Evolutionary conservation across 108 stramenopile species (phyloP).

Genomic region (Cyclotella sp.): DNA sequence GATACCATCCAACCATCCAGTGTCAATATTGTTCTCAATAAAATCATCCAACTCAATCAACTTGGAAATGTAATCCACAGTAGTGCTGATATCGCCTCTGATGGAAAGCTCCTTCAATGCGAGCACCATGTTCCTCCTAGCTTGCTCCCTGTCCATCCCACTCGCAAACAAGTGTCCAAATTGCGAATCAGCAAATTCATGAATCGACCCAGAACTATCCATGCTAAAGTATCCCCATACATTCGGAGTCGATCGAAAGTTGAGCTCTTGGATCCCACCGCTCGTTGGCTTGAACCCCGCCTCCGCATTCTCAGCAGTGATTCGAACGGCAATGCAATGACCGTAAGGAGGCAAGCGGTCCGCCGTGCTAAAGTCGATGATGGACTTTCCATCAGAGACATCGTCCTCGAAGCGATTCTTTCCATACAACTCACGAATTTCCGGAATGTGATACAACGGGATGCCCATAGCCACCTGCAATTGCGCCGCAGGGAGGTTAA

Average conservation of each 20-base stretch:
- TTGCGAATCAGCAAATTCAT: conserved; percentile 99
- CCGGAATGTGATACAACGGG: conserved; percentile 95
- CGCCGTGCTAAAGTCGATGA: conserved; percentile 79
- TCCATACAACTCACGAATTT: conserved; percentile 94
- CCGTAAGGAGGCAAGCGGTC: conserved; percentile 72
- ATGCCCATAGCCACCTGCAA: conserved; percentile 99
- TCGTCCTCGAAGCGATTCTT: conserved; percentile 84
- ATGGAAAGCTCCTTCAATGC: conserved; percentile 98
- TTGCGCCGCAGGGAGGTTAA: conserved; percentile 97
- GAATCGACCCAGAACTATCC: conserved; percentile 96
- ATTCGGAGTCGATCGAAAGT: conserved; percentile 97
- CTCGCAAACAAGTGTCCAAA: conserved; percentile 99
- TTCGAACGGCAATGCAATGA: conserved; percentile 98
- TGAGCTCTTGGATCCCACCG: conserved; percentile 96
- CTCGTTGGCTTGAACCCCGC: conserved; percentile 98
- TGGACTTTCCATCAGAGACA: conserved; percentile 60
- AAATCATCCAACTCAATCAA: conserved; percentile 96
- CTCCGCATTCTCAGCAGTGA: conserved; percentile 99
- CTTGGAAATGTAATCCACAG: conserved; percentile 97
- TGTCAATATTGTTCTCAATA: conserved; percentile 93
- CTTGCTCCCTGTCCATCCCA: conserved; percentile 94
- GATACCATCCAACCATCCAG: conserved; percentile 98
- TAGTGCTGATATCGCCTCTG: conserved; percentile 99
- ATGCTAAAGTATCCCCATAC: conserved; percentile 99
- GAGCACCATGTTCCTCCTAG: conserved; percentile 95